These are phyloP conservation scores for Austroboletus festivus DNA, from an alignment of 768 basidiomycete species.

Conservation along the genomic window DNA sequence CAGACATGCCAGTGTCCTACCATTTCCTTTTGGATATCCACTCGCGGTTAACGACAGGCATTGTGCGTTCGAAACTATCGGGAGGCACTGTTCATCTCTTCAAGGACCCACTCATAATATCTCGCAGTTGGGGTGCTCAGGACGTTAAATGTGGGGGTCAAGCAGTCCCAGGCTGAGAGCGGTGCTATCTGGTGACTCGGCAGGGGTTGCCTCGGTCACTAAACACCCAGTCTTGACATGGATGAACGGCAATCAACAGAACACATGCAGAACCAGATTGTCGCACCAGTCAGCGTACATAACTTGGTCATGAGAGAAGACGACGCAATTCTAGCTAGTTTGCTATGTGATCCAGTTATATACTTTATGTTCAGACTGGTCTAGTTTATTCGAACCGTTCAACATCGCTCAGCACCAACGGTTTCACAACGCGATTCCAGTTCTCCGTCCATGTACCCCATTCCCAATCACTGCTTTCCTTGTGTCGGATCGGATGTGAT, in stretches of 20 bases:
- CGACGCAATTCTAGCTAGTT: too few relatives aligned
- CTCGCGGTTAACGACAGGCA: conserved; percentile 49
- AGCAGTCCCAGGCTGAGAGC: too few relatives aligned
- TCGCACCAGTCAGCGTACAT: too few relatives aligned
- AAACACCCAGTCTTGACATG: too few relatives aligned
- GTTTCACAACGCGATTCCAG: conserved; percentile 69
- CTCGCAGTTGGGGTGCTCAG: conserved; percentile 36
- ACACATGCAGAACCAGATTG: too few relatives aligned
- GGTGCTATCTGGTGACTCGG: background rate
- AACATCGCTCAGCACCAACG: conserved; percentile 43
- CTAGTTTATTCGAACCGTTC: conserved; percentile 17
- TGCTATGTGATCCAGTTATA: too few relatives aligned
- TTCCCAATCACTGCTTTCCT: conserved; percentile 37
- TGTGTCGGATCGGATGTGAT: conserved; percentile 17
- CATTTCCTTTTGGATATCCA: background rate
- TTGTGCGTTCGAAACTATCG: conserved; percentile 39
- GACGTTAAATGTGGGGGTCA: conserved; percentile 26
- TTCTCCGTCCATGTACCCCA: conserved; percentile 87
- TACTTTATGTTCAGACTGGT: background rate
- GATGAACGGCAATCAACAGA: background rate
- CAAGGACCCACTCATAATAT: conserved; percentile 42
- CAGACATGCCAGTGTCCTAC: background rate
- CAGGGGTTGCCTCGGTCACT: too few relatives aligned
- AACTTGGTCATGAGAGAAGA: too few relatives aligned
- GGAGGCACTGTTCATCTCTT: conserved; percentile 37